Evolutionary conservation across 768 basidiomycete species (phyloP), one percentile per base, ranked within the genome.

Genomic region (Chlorophyllum brunneum): DNA sequence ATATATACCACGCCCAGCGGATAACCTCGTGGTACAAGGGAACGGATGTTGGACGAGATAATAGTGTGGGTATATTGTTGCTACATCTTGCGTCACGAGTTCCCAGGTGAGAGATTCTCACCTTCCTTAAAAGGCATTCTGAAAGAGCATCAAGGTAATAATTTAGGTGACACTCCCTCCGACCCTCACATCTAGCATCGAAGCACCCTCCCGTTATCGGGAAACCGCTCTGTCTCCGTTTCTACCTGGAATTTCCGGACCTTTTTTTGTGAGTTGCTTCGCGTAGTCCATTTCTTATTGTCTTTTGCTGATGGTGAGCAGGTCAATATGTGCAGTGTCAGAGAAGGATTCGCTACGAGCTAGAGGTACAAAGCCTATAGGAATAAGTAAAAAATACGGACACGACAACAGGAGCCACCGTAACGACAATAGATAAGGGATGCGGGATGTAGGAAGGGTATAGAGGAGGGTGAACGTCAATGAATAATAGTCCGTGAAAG

Each of bases 211-310:
- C 50, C 55, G 43, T 53, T 52, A 56, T 56, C 55, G 50, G 55
- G 30, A 23, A n/a, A 13, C 55, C 55, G 55, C 55, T 20, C 41
- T 56, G 36, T 51, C 51, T 29, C 55, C 55, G 51, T 15, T 51
- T 51, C 49, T 51, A 9, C 15, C 23, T 55, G 56, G 60, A 59
- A 61, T 38, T 58, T 59, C 55, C 40, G 31, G 31, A 43, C 15
- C 51, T 55, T 50, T 58, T 57, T 44, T 51, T 62, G 46, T 47
- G 54, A 46, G 53, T 59, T 62, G 59, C 58, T 61, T 59, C 60
- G 54, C 53, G 54, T 56, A 36, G 53, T 22, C 23, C 50, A 24
- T 58, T 59, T 63, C 59, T 66, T 63, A 63, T 66, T 64, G 61
- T 62, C 57, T 61, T 59, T 61, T 50, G 37, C 59, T 61, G 38